Percentiles rank a stretch among this genome's conserved stretches.
Conservation (phyloP, 257 asterid genomes). For the Anisodus tanguticus region DNA sequence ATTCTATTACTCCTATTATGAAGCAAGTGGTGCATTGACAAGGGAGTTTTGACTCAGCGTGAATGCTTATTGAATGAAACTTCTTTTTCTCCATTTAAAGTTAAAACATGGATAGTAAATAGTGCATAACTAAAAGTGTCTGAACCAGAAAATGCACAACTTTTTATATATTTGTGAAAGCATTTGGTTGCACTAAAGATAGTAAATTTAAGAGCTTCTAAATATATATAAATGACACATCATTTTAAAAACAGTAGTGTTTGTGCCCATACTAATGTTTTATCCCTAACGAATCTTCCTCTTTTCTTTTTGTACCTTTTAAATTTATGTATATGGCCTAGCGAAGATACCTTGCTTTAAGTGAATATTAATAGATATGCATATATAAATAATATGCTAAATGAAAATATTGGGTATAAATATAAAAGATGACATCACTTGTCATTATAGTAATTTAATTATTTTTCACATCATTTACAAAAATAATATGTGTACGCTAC, state of each 20-base stretch:
- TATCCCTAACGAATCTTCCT: background rate
- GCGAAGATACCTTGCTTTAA: background rate
- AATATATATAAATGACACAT: background rate
- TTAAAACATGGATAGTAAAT: background rate
- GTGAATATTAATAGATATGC: background rate
- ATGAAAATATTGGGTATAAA: background rate
- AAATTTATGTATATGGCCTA: background rate
- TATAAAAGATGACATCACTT: background rate
- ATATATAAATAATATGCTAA: background rate
- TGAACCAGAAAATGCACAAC: background rate
- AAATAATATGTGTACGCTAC: background rate
- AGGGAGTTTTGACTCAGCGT: background rate
- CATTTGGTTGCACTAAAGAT: conserved; percentile 1
- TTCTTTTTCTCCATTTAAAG: background rate
- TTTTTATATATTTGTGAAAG: background rate
- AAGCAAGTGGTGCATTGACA: background rate
- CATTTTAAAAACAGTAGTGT: background rate
- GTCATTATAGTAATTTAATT: too few species aligned
- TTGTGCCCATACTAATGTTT: background rate
- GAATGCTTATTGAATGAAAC: background rate
- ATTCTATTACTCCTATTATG: background rate
- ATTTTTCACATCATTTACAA: too few species aligned
- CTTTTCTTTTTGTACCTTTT: background rate
- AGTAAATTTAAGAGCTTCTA: background rate
- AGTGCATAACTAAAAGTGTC: background rate